Percentiles rank a stretch among this genome's conserved stretches.
phyloP scores from a whole-genome alignment of 148 eudicot genomes.

The Rhododendron henanense region DNA sequence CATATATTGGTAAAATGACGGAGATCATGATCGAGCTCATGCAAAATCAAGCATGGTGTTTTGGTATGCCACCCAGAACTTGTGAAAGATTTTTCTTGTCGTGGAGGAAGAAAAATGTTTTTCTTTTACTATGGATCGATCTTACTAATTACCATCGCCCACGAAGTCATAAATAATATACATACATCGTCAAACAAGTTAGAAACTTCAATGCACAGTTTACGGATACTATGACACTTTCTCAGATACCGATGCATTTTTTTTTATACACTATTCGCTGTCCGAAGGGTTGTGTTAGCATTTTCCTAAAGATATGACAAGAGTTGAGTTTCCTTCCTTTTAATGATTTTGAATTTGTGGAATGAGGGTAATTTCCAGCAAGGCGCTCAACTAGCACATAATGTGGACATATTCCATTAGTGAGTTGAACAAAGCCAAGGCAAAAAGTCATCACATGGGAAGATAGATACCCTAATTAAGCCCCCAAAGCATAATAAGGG shows the following conservation, averaged over 20 bases:
- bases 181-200: not conserved
- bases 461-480: not conserved
- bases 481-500: not conserved
- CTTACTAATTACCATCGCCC: not conserved
- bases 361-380: not conserved
- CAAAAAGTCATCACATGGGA: not conserved
- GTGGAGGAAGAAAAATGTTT: not conserved
- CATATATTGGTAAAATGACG: not conserved
- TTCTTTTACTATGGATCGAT: not conserved
- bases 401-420: constrained; percentile 9
- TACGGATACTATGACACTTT: not conserved
- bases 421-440: not conserved
- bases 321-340: not conserved
- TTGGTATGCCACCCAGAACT: not conserved
- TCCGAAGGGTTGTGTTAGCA: not conserved
- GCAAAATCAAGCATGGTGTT: not conserved
- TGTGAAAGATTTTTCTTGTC: not conserved
- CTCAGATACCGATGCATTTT: not conserved
- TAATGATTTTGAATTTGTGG: not conserved
- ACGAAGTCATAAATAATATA: not conserved
- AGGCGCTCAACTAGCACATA: not conserved
- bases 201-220: not conserved
- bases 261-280: no score
- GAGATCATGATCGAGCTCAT: not conserved
- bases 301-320: not conserved